A percentile compares a stretch with the other conserved stretches of the same genome.
Evolutionary conservation across 2,329 filamentous ascomycete species (phyloP).

Genomic region (Colletotrichum sp.): DNA sequence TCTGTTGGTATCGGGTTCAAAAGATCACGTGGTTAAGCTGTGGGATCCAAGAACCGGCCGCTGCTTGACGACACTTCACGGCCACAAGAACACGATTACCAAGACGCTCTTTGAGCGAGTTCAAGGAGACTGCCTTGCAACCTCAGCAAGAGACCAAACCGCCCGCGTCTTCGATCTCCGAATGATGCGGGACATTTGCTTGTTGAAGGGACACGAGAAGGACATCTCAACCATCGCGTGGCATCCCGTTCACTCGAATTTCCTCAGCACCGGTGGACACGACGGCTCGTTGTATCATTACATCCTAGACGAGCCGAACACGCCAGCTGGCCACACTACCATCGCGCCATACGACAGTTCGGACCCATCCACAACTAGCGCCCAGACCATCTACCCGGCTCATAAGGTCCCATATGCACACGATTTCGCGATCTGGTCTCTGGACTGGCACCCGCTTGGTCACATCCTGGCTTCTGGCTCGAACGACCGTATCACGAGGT

Average conservation of each 20-base stretch:
- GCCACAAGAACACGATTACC: constrained; percentile 96
- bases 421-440: constrained; percentile 94
- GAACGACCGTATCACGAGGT: constrained; percentile 94
- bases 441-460: constrained; percentile 96
- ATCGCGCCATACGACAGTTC: constrained; percentile 85
- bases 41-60: constrained; percentile 95
- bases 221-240: constrained; percentile 91
- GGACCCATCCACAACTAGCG: constrained; percentile 78
- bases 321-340: constrained; percentile 74
- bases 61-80: constrained; percentile 91
- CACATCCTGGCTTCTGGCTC: constrained; percentile 95
- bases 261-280: constrained; percentile 88
- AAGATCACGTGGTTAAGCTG: constrained; percentile 95
- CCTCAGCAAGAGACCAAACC: constrained; percentile 90
- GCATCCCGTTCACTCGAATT: constrained; percentile 90
- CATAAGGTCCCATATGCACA: constrained; percentile 89
- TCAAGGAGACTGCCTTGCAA: constrained; percentile 84
- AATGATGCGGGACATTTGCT: constrained; percentile 97
- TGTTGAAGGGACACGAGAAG: constrained; percentile 94
- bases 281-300: constrained; percentile 94
- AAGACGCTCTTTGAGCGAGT: constrained; percentile 90
- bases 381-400: constrained; percentile 91
- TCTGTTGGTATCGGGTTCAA: constrained; percentile 91
- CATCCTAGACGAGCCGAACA: constrained; percentile 92
- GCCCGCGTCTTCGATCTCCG: constrained; percentile 92